Evolutionary conservation across 495 filamentous ascomycete genomes (phyloP), one percentile per base, ranked within the genome.

Genomic region (Thermothielavioides terrestris): DNA sequence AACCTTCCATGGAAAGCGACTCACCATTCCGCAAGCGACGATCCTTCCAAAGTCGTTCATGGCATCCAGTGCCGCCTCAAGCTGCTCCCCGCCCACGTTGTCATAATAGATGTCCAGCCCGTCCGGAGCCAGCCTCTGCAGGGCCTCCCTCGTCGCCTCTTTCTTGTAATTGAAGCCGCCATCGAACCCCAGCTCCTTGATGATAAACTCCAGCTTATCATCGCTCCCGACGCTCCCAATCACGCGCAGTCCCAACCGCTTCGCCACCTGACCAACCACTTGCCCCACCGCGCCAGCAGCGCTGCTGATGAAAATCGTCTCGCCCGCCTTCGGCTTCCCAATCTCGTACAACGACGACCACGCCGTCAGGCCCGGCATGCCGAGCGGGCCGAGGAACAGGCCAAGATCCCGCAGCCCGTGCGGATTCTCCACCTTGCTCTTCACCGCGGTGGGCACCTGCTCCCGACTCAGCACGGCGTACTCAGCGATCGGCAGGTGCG

Each of bases 81-180:
- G 72, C 55, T 88, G 83, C 70, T 91, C 88, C 7, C 89, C 90
- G 7, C 90, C 90, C 17, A 97, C 90, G 54, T 95, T 95, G 66
- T 97, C 90, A 57, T 83, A 97, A 71, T 95, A 95, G 63, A 97
- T 94, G 61, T 95, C 88, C 40, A 96, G 76, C 10, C 90, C 91
- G 25, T 91, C 60, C 0, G 89, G 90, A 6, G 85, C 86, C 36
- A 94, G 69, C 54, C 87, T 76, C 54, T 72, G 66, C 42, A 95
- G 70, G 1, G 89, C 91, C 39, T 86, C 82, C 1, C 58, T 32
- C 77, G 86, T 60, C 78, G 82, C 52, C 70, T 77, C 74, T 54
- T 69, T 75, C 62, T 73, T 70, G 68, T 88, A 88, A 65, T 88
- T 86, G 69, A 86, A 88, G 6, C 79, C 82, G 28, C 69, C 80